These are phyloP conservation scores for Exophiala sp. DNA, from an alignment of 2,329 filamentous ascomycete genomes.

Conservation along the genomic window DNA sequence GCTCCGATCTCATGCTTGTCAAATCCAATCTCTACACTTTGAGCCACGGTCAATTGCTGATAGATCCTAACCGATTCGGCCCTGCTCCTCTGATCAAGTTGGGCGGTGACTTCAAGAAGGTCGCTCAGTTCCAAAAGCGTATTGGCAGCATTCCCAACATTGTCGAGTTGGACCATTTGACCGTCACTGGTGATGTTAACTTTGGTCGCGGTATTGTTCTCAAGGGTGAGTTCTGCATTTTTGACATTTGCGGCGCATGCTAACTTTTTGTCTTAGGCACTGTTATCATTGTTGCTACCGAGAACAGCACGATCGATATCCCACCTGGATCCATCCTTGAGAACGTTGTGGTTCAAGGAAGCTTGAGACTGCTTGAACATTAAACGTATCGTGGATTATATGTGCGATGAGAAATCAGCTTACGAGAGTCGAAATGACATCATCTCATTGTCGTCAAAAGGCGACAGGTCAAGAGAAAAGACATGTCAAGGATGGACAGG, in stretches of 20 bases:
- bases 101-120: conserved; percentile 99
- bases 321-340: conserved; percentile 95
- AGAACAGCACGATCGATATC: conserved; percentile 96
- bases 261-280: conserved; percentile 49
- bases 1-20: conserved; percentile 98
- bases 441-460: too few relatives aligned
- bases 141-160: conserved; percentile 51
- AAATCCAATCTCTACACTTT: conserved; percentile 99
- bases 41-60: conserved; percentile 96
- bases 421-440: too few relatives aligned
- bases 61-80: conserved; percentile 94
- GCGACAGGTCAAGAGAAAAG: too few relatives aligned
- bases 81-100: conserved; percentile 98
- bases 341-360: conserved; percentile 98
- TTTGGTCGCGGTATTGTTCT: conserved; percentile 90
- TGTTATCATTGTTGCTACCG: conserved; percentile 97
- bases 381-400: conserved; percentile 37
- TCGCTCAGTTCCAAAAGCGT: conserved; percentile 66
- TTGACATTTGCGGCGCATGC: background rate
- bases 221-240: conserved; percentile 59
- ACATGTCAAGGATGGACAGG: too few relatives aligned
- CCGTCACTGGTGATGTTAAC: conserved; percentile 96
- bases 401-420: background rate
- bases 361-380: conserved; percentile 71
- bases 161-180: conserved; percentile 67